These are phyloP conservation scores for Aspergillus uvarum DNA, from an alignment of 2,329 filamentous ascomycete species.

Conservation along the genomic window DNA sequence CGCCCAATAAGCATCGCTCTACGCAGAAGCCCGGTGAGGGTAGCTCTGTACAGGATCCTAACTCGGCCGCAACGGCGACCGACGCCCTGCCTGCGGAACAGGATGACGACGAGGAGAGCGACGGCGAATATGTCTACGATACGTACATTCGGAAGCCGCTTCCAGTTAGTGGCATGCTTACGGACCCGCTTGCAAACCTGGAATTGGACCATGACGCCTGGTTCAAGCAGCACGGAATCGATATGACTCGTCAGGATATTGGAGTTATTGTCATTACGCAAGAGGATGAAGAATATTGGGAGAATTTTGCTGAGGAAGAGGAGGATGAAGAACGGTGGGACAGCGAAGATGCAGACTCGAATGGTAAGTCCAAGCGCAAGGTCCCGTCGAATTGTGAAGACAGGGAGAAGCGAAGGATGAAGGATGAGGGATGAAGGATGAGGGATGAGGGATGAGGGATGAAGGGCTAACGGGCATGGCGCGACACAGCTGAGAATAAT, in stretches of 20 bases:
- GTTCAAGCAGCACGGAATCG: constrained; percentile 29
- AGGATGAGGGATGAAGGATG: not conserved
- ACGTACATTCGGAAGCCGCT: constrained; percentile 57
- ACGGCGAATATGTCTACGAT: constrained; percentile 61
- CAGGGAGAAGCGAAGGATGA: not conserved
- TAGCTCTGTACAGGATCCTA: not conserved
- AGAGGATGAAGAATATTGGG: constrained; percentile 56
- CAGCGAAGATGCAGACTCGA: constrained; percentile 63
- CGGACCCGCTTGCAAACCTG: constrained; percentile 35
- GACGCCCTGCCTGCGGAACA: constrained; percentile 2
- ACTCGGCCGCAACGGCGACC: not conserved
- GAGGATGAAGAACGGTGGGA: constrained; percentile 56
- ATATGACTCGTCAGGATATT: constrained; percentile 36
- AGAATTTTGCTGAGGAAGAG: constrained; percentile 55
- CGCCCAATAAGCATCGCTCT: constrained; percentile 31
- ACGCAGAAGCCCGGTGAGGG: constrained; percentile 2
- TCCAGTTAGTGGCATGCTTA: constrained; percentile 33
- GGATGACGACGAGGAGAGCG: constrained; percentile 43
- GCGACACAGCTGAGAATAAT: constrained; percentile 49
- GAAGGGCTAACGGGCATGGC: constrained; percentile 7
- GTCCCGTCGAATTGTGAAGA: not conserved
- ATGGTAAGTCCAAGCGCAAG: constrained; percentile 43
- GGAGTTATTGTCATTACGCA: constrained; percentile 45
- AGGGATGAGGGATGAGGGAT: not conserved
- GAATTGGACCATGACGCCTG: constrained; percentile 27